phyloP scores from a whole-genome alignment of 495 filamentous ascomycete genomes.

The Pseudoneurospora amorphoporcata region DNA sequence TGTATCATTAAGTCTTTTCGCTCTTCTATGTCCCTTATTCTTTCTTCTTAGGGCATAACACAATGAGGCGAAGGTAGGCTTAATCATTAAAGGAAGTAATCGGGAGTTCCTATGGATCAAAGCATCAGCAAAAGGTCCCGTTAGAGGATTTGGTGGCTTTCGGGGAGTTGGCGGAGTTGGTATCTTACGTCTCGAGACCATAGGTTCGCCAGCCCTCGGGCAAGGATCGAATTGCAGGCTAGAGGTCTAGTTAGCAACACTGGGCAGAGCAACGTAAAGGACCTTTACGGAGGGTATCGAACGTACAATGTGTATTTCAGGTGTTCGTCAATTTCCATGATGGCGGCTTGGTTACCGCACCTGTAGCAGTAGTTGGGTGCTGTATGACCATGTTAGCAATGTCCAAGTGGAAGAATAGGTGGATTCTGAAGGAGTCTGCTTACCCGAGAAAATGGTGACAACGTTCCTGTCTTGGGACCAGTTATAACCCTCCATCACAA shows the following conservation, averaged over 20 bases:
- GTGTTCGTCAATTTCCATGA: constrained; percentile 99
- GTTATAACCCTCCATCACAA: constrained; percentile 98
- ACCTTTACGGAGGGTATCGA: background rate
- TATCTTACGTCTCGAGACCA: constrained; percentile 82
- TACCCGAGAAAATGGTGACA: constrained; percentile 97
- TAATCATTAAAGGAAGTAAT: constrained; percentile 18
- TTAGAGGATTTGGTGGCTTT: background rate
- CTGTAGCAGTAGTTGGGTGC: constrained; percentile 97
- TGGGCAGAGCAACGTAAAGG: background rate
- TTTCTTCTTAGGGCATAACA: background rate
- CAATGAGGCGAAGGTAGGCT: constrained; percentile 3
- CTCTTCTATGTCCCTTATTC: background rate
- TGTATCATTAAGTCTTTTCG: background rate
- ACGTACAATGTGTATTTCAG: constrained; percentile 99
- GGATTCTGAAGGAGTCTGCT: constrained; percentile 9
- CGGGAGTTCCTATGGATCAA: constrained; percentile 8
- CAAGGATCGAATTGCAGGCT: constrained; percentile 99
- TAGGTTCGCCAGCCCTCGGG: constrained; percentile 91
- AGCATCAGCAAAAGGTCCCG: background rate
- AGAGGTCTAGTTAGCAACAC: constrained; percentile 11
- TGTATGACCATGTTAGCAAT: constrained; percentile 26
- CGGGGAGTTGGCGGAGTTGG: background rate
- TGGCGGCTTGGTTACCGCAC: constrained; percentile 97
- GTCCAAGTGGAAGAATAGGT: background rate
- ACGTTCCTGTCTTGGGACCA: constrained; percentile 96